These are phyloP conservation scores for Fagopyrum homotropicum DNA, from an alignment of 148 eudicot species.

Conservation along the genomic window DNA sequence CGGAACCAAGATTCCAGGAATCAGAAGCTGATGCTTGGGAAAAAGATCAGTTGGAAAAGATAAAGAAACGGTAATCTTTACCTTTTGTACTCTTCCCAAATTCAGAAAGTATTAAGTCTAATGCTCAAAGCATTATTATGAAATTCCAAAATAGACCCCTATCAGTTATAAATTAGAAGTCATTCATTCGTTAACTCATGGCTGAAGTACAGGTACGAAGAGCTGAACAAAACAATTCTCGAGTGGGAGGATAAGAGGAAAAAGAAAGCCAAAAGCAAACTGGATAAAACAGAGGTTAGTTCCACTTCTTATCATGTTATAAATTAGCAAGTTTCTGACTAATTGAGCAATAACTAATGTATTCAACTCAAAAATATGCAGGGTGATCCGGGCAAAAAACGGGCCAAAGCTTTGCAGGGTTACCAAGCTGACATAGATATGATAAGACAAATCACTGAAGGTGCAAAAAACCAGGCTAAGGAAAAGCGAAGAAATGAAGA, in stretches of 20 bases:
- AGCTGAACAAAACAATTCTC: slow-evolving; percentile 38
- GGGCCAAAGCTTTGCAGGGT: slow-evolving; percentile 39
- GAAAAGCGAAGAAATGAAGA: slow-evolving; percentile 59
- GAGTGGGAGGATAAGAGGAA: slow-evolving; percentile 81
- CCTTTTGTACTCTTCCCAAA: slow-evolving; percentile 1
- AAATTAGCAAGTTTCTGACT: slow-evolving; percentile 5
- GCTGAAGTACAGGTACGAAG: slow-evolving; percentile 51
- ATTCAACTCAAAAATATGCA: slow-evolving; percentile 22
- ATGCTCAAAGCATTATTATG: not conserved
- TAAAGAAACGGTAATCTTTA: slow-evolving; percentile 37
- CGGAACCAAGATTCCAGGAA: slow-evolving; percentile 23
- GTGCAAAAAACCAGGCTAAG: slow-evolving; percentile 71
- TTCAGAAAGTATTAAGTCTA: not conserved
- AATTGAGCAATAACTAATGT: not conserved
- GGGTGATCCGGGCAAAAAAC: slow-evolving; percentile 45
- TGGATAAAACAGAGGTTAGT: slow-evolving; percentile 52
- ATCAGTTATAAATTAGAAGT: not conserved
- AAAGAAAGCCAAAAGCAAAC: slow-evolving; percentile 50
- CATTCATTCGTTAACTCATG: not conserved
- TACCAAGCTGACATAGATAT: slow-evolving; percentile 46
- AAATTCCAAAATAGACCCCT: not conserved
- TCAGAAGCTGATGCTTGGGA: slow-evolving; percentile 70
- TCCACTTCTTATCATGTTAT: slow-evolving; percentile 10
- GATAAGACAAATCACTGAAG: slow-evolving; percentile 50
- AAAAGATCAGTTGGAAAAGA: slow-evolving; percentile 47